Evolutionary conservation across 805 yeast species (phyloP), one percentile per base, ranked within the genome.

Genomic region (Yarrowia divulgata): DNA sequence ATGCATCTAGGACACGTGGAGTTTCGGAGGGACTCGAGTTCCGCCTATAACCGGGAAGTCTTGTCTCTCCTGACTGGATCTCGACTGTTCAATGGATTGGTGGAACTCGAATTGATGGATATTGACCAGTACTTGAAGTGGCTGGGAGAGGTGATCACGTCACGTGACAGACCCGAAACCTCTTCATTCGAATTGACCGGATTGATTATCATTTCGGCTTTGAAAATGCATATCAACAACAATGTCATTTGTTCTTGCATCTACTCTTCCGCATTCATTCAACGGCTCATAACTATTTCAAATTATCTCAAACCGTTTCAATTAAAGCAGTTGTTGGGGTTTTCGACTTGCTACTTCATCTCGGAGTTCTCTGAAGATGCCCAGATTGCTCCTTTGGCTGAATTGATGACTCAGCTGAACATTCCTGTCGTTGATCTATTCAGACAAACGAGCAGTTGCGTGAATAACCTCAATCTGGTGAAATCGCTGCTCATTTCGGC

Each of bases 401-500:
- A 48, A 6, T 16, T 63, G 39, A 3, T 63, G 43, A 48, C 35
- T 8, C 29, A 8, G 2, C 18, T 46, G 13, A 49, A 23, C 29
- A 57, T 57, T 13, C 55, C 52, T 0, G 34, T 42, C 8, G 4
- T 34, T 0, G 67, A 62, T 9, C 46, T 45, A 9, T 62, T 62
- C 9, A 19, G 39, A 46, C 16, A 10, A 7, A 48, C 55, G 2
- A 23, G 29, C 29, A 34, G n/a, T 7, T 10, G 23, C 1, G 45
- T 35, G 2, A 23, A 18, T 9, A 35, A 14, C n/a, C 45, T 62
- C n/a, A 62, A 57, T 32, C 5, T 14, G 16, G 55, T 40, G 32
- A 48, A 63, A 14, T 48, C 68, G 4, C 57, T 63, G n/a, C 37
- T 63, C 7, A 62, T 62, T 7, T 34, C 67, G 1, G 43, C 55